These are phyloP conservation scores for Lumnitzera littorea DNA, from an alignment of 345 rosid genomes.

Conservation along the genomic window DNA sequence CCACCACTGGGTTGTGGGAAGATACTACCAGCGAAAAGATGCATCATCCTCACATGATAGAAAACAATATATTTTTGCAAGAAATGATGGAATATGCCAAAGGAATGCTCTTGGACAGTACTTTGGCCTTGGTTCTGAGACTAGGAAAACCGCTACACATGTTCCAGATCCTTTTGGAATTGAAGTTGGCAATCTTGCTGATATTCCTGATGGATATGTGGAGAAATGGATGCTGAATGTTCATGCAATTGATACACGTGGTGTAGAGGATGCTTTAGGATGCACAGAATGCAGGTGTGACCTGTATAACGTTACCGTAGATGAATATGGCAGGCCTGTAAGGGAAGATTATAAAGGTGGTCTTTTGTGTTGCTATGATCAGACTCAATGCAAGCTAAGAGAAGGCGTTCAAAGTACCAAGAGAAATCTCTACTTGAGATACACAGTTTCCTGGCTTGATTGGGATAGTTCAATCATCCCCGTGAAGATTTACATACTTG, in stretches of 20 bases:
- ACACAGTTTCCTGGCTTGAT: conserved; percentile 66
- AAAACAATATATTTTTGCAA: conserved; percentile 19
- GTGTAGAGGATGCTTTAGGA: conserved; percentile 60
- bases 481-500: conserved; percentile 57
- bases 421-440: conserved; percentile 50
- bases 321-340: conserved; percentile 36
- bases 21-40: conserved; percentile 32
- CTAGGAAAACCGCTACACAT: conserved; percentile 49
- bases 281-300: conserved; percentile 76
- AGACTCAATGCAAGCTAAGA: conserved; percentile 49
- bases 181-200: conserved; percentile 58
- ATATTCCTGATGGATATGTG: conserved; percentile 57
- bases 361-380: conserved; percentile 57
- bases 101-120: conserved; percentile 28
- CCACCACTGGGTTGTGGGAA: conserved; percentile 77
- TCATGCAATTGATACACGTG: conserved; percentile 84
- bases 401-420: conserved; percentile 40
- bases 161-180: conserved; percentile 86
- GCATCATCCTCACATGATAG: conserved; percentile 6
- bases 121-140: conserved; percentile 85
- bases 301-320: conserved; percentile 62
- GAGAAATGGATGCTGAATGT: conserved; percentile 72
- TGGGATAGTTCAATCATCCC: conserved; percentile 59
- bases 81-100: conserved; percentile 69
- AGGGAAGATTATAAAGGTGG: conserved; percentile 68